Evolutionary conservation across 2,329 filamentous ascomycete species (phyloP).

Genomic region (Diaporthe humulicola): DNA sequence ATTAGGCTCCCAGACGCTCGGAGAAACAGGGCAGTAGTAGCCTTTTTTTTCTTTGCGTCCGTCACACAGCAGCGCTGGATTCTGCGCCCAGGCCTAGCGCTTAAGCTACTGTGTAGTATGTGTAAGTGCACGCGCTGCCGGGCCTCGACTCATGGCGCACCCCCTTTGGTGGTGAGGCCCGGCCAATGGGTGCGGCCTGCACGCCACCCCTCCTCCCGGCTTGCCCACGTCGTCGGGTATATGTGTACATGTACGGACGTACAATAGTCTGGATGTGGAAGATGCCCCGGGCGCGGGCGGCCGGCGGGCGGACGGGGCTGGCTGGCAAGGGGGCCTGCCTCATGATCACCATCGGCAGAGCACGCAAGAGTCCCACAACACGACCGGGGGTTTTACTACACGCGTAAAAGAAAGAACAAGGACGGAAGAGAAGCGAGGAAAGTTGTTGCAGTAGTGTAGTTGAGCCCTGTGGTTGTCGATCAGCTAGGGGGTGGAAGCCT

Average conservation of each 20-base stretch:
- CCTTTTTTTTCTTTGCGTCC: not conserved
- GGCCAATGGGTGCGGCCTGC: slow-evolving; percentile 1
- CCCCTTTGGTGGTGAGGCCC: too few species aligned
- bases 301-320: not conserved
- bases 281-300: not conserved
- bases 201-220: not conserved
- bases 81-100: slow-evolving; percentile 22
- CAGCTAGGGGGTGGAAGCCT: not conserved
- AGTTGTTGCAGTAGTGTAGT: too few species aligned
- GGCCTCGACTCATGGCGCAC: slow-evolving; percentile 6
- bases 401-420: not conserved
- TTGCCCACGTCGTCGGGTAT: not conserved
- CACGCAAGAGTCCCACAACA: not conserved
- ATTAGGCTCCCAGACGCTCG: not conserved
- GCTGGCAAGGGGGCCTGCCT: not conserved
- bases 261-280: not conserved
- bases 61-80: slow-evolving; percentile 18
- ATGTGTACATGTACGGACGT: not conserved
- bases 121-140: not conserved
- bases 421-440: not conserved
- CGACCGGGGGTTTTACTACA: not conserved
- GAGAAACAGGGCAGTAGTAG: not conserved
- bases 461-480: not conserved
- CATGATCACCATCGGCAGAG: not conserved
- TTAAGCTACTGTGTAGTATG: slow-evolving; percentile 11